These are phyloP conservation scores for Microcyclosporella mali DNA, from an alignment of 2,329 filamentous ascomycete genomes.

Conservation along the genomic window DNA sequence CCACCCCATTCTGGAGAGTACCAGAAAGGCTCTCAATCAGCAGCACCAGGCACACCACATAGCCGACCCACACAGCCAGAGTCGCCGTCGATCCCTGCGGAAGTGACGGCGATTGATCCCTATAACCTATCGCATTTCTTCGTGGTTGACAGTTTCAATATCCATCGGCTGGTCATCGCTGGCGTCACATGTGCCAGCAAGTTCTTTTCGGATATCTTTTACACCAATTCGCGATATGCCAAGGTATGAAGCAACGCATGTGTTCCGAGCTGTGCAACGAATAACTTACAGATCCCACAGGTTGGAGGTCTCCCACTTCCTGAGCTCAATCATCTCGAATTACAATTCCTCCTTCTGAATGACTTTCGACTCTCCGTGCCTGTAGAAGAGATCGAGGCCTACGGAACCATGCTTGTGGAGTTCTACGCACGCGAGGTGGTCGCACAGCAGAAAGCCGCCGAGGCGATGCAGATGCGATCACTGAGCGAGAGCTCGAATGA, in stretches of 20 bases:
- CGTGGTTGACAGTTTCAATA: conserved; percentile 98
- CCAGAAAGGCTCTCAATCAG: conserved; percentile 31
- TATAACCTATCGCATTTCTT: conserved; percentile 66
- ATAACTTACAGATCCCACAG: conserved; percentile 42
- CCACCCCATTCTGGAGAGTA: conserved; percentile 45
- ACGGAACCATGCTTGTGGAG: conserved; percentile 96
- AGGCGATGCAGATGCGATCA: conserved; percentile 25
- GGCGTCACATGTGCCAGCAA: conserved; percentile 98
- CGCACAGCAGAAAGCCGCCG: conserved; percentile 48
- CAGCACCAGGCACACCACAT: conserved; percentile 34
- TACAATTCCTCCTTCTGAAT: conserved; percentile 92
- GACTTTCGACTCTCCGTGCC: conserved; percentile 91
- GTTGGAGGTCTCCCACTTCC: conserved; percentile 87
- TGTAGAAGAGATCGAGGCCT: conserved; percentile 91
- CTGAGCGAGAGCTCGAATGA: conserved; percentile 29
- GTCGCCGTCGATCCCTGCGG: conserved; percentile 31
- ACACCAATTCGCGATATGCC: conserved; percentile 97
- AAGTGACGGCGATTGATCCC: conserved; percentile 36
- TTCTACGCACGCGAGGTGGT: conserved; percentile 93
- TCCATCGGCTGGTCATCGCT: conserved; percentile 91
- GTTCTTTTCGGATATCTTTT: conserved; percentile 98
- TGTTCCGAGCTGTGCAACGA: neutral
- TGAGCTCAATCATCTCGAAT: conserved; percentile 90
- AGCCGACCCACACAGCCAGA: conserved; percentile 29
- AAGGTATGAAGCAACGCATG: conserved; percentile 60